Percentiles rank a stretch among this genome's conserved stretches.
Evolutionary conservation across 108 stramenopile genomes (phyloP).

Genomic region (Pseudonitzschia delicatissima): DNA sequence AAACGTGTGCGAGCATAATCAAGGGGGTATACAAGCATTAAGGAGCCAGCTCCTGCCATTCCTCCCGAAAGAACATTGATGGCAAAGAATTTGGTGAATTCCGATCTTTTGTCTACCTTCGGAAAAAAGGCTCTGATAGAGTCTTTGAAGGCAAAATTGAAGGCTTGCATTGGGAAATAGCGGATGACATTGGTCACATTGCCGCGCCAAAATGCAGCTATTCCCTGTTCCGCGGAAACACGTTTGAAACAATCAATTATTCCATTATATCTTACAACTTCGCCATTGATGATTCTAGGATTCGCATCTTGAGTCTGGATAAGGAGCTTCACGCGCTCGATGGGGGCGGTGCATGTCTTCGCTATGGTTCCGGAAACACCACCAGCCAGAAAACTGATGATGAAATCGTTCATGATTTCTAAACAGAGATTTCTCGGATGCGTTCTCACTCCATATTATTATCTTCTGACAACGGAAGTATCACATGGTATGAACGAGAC

Average conservation of each 20-base stretch:
- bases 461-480: too few species aligned
- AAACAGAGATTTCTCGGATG: too few species aligned
- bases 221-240: conserved; percentile 91
- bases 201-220: conserved; percentile 95
- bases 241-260: conserved; percentile 95
- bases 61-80: conserved; percentile 98
- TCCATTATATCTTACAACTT: conserved; percentile 95
- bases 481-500: too few species aligned
- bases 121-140: conserved; percentile 96
- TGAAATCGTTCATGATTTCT: conserved; percentile 56
- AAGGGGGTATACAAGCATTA: conserved; percentile 97
- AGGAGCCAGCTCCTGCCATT: conserved; percentile 95
- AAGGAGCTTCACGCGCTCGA: conserved; percentile 99
- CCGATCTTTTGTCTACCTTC: conserved; percentile 93
- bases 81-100: conserved; percentile 93
- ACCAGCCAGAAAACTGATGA: conserved; percentile 89
- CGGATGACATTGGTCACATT: conserved; percentile 98
- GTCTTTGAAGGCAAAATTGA: conserved; percentile 99
- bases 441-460: too few species aligned
- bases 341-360: conserved; percentile 96
- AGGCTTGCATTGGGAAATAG: conserved; percentile 98
- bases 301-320: conserved; percentile 98
- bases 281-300: conserved; percentile 95
- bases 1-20: conserved; percentile 99
- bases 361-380: conserved; percentile 94